phyloP scores from a whole-genome alignment of 352 stramenopile species.

The Thalassiosira mediterranea region DNA sequence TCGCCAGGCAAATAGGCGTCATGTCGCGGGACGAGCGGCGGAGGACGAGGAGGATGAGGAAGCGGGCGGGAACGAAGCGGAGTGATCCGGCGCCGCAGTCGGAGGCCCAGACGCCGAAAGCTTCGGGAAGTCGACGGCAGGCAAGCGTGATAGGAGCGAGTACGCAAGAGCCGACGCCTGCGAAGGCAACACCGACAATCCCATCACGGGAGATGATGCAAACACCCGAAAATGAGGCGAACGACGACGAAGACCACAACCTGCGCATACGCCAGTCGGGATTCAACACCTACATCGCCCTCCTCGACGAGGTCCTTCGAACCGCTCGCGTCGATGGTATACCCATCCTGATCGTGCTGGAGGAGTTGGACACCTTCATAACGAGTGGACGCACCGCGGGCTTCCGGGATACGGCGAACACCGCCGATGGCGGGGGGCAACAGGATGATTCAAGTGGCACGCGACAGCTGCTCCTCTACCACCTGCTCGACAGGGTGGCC shows the following conservation, averaged over 20 bases:
- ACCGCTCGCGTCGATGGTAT: conserved; percentile 72
- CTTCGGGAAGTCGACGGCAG: conserved; percentile 11
- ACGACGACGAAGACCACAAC: conserved; percentile 39
- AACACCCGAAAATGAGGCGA: conserved; percentile 22
- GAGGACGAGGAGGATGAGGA: conserved; percentile 25
- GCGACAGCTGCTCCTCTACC: conserved; percentile 79
- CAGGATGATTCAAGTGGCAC: conserved; percentile 34
- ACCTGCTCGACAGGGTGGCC: conserved; percentile 81
- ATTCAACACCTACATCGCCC: conserved; percentile 72
- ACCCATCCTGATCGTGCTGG: conserved; percentile 76
- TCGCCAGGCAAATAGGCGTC: conserved; percentile 72
- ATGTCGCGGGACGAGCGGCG: conserved; percentile 49
- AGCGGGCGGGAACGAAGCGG: conserved; percentile 8
- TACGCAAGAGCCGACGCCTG: not conserved
- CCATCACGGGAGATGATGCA: not conserved
- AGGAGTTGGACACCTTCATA: conserved; percentile 80
- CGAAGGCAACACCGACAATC: not conserved
- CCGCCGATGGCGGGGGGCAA: not conserved
- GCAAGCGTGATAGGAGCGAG: conserved; percentile 14
- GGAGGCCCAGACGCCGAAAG: conserved; percentile 5
- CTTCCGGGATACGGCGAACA: not conserved
- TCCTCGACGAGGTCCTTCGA: conserved; percentile 70
- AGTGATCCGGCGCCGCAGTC: conserved; percentile 22
- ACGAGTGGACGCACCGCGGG: conserved; percentile 7
- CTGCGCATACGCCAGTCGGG: conserved; percentile 40